A percentile compares a stretch with the other conserved stretches of the same genome.
Conservation (phyloP, 2,329 filamentous ascomycete species). For the Hymenoscyphus fraxineus region DNA sequence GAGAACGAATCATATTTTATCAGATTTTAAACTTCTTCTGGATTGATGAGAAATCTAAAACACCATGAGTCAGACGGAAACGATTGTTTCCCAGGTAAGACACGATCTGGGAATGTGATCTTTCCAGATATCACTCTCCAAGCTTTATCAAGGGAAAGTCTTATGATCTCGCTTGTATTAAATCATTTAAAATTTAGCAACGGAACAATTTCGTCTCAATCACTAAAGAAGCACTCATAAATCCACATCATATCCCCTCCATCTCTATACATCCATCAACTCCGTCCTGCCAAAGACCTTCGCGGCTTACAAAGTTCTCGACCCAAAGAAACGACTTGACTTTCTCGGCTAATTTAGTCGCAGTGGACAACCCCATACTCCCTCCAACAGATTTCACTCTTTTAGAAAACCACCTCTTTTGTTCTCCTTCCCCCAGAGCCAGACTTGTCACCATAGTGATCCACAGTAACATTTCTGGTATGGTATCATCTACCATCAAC, state of each 20-base stretch:
- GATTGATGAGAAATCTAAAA: too few species aligned
- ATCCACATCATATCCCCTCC: background rate
- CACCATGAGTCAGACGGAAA: too few species aligned
- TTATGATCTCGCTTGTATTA: too few species aligned
- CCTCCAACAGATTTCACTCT: background rate
- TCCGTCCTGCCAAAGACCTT: background rate
- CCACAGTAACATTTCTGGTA: background rate
- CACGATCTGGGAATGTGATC: too few species aligned
- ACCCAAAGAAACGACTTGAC: conserved; percentile 1
- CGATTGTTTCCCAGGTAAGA: too few species aligned
- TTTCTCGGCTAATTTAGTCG: background rate
- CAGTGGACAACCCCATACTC: background rate
- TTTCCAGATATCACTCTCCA: too few species aligned
- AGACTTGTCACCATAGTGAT: background rate
- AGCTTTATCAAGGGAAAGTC: too few species aligned
- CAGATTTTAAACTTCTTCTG: too few species aligned
- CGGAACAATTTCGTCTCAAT: background rate
- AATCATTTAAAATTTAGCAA: background rate
- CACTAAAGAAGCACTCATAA: background rate
- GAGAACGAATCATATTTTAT: too few species aligned
- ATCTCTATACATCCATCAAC: background rate
- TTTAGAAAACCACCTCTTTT: background rate
- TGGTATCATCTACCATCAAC: background rate
- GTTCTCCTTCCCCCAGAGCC: background rate
- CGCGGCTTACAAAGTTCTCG: background rate